A percentile compares a stretch with the other conserved stretches of the same genome.
Conservation (phyloP, 148 eudicot genomes). For the Fagopyrum esculentum region DNA sequence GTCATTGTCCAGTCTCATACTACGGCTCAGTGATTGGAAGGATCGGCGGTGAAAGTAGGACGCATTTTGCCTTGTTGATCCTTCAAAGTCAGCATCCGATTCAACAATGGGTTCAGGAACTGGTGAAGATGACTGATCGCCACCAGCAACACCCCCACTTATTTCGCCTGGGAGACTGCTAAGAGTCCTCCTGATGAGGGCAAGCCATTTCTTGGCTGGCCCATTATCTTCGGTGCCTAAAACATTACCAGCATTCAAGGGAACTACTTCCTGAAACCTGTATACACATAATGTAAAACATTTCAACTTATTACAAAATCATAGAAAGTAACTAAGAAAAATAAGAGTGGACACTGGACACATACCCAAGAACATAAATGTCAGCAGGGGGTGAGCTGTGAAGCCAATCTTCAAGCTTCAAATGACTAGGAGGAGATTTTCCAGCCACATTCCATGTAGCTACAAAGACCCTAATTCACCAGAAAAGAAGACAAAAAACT, state of each 20-base stretch:
- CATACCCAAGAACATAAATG: slow-evolving; percentile 95
- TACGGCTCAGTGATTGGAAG: slow-evolving; percentile 69
- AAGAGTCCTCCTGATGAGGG: slow-evolving; percentile 68
- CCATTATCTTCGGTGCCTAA: slow-evolving; percentile 98
- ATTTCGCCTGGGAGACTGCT: slow-evolving; percentile 55
- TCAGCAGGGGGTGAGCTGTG: slow-evolving; percentile 95
- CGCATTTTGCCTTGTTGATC: slow-evolving; percentile 41
- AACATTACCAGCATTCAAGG: slow-evolving; percentile 95
- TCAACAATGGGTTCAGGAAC: slow-evolving; percentile 79
- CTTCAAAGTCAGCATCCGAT: slow-evolving; percentile 66
- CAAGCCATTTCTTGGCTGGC: slow-evolving; percentile 85
- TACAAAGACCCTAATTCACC: slow-evolving; percentile 56
- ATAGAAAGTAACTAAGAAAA: neutral
- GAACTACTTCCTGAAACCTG: slow-evolving; percentile 97
- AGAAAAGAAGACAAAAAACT: neutral
- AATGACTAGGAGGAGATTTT: slow-evolving; percentile 79
- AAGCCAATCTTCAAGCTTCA: slow-evolving; percentile 97
- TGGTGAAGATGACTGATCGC: slow-evolving; percentile 60
- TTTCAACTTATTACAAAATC: neutral
- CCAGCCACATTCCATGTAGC: slow-evolving; percentile 99
- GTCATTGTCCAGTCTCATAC: slow-evolving; percentile 40
- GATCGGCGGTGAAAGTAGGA: slow-evolving; percentile 70
- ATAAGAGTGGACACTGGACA: neutral
- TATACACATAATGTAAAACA: slow-evolving; percentile 4
- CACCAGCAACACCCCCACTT: slow-evolving; percentile 12